Conservation (phyloP, 1,284 basidiomycete species). For the Violaceomyces palustris region DNA sequence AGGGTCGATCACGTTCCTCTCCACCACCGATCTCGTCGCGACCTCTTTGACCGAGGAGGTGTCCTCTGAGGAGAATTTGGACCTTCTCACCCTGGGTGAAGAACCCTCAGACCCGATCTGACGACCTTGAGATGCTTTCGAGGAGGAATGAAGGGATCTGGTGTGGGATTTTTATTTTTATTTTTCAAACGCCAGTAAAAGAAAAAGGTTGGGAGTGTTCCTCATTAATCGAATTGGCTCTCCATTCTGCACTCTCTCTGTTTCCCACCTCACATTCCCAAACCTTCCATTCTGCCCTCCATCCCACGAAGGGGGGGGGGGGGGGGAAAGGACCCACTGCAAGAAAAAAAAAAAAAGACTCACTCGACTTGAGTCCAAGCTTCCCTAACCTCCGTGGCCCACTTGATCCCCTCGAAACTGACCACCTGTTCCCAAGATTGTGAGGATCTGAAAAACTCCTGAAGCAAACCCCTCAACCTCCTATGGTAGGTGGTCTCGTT, state of each 20-base stretch:
- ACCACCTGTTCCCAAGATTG: slow-evolving; percentile 40
- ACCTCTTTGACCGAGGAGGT: slow-evolving; percentile 5
- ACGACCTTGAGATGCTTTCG: background rate
- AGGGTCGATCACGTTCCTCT: slow-evolving; percentile 13
- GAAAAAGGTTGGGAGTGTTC: background rate
- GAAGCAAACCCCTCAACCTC: slow-evolving; percentile 23
- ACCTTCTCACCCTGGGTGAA: background rate
- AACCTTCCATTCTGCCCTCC: too few species aligned
- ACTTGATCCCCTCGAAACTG: slow-evolving; percentile 40
- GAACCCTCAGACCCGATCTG: background rate
- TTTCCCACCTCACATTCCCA: slow-evolving; percentile 4
- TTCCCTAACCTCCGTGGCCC: slow-evolving; percentile 31
- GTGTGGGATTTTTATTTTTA: background rate
- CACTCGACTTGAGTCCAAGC: slow-evolving; percentile 36
- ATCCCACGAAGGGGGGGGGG: too few species aligned
- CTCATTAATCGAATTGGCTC: slow-evolving; percentile 3
- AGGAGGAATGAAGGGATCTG: background rate
- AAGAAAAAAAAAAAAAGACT: slow-evolving; percentile 2
- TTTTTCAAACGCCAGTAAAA: background rate
- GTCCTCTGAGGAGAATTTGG: too few species aligned
- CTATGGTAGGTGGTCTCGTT: slow-evolving; percentile 42
- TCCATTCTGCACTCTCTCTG: slow-evolving; percentile 6
- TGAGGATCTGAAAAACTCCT: slow-evolving; percentile 24
- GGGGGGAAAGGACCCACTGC: too few species aligned
- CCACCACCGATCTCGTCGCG: slow-evolving; percentile 8